Evolutionary conservation across 1,139 yeast species (phyloP).

Genomic region (Protomyces gravidus): DNA sequence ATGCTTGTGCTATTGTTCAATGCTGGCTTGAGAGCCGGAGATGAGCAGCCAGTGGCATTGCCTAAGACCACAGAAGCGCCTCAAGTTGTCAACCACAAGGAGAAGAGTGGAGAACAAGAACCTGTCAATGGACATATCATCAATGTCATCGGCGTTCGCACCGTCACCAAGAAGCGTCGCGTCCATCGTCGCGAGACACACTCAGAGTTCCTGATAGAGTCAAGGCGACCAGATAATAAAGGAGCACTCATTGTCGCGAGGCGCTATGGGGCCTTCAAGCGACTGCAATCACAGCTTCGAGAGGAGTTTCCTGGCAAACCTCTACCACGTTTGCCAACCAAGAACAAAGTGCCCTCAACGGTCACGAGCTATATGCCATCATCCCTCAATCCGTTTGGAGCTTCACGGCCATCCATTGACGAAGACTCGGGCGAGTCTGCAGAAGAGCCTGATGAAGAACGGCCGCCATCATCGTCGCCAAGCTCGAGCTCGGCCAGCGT

Average conservation of each 20-base stretch:
- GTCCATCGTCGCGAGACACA: constrained; percentile 33
- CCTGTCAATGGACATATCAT: constrained; percentile 54
- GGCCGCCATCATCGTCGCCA: background rate
- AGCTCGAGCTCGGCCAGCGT: background rate
- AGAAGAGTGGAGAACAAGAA: constrained; percentile 34
- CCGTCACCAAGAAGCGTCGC: constrained; percentile 31
- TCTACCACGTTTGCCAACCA: constrained; percentile 60
- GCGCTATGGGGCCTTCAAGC: constrained; percentile 62
- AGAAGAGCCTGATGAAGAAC: constrained; percentile 12
- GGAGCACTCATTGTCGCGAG: constrained; percentile 51
- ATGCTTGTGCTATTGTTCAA: constrained; percentile 65
- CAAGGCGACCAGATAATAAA: constrained; percentile 34
- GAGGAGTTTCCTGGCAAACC: constrained; percentile 65
- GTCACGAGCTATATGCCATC: constrained; percentile 21
- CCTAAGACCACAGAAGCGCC: constrained; percentile 41
- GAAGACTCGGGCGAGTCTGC: constrained; percentile 24
- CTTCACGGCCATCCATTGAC: background rate
- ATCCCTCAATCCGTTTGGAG: constrained; percentile 6
- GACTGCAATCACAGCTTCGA: constrained; percentile 51
- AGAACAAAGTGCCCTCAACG: constrained; percentile 45
- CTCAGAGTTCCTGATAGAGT: constrained; percentile 41
- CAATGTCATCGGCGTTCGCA: constrained; percentile 60
- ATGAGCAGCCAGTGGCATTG: constrained; percentile 25
- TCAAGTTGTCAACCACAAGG: constrained; percentile 41
- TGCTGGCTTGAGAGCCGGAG: constrained; percentile 62